Evolutionary conservation across 257 asterid species (phyloP).

Genomic region (Echites panduratus): DNA sequence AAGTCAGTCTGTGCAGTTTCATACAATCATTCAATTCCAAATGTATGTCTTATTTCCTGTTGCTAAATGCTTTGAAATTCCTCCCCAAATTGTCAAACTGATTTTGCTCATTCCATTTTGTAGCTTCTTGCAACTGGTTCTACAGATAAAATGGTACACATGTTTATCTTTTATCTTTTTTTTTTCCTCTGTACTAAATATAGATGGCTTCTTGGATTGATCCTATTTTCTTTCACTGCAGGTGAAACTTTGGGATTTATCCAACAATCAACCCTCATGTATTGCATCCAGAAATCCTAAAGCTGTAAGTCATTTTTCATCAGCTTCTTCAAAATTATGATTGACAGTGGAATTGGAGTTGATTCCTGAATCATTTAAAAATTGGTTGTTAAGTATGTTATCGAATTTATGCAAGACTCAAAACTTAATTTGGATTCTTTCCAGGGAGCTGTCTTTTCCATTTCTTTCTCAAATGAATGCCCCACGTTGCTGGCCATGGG

Average conservation of each 20-base stretch:
- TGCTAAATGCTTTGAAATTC: not conserved
- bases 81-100: slow-evolving; percentile 9
- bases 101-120: slow-evolving; percentile 19
- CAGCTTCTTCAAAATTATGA: not conserved
- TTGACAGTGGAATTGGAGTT: not conserved
- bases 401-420: not conserved
- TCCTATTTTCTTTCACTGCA: slow-evolving; percentile 22
- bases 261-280: slow-evolving; percentile 61
- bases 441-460: slow-evolving; percentile 85
- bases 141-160: slow-evolving; percentile 66
- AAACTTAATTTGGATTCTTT: slow-evolving; percentile 10
- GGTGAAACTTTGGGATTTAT: slow-evolving; percentile 96
- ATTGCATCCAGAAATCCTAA: slow-evolving; percentile 40
- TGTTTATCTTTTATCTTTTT: slow-evolving; percentile 1
- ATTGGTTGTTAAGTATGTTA: not conserved
- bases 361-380: not conserved
- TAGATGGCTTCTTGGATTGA: not conserved
- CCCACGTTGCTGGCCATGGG: slow-evolving; percentile 71
- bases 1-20: slow-evolving; percentile 73
- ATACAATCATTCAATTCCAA: slow-evolving; percentile 54
- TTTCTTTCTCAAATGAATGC: slow-evolving; percentile 69
- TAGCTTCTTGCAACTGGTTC: slow-evolving; percentile 97
- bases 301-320: slow-evolving; percentile 29
- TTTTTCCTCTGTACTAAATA: not conserved
- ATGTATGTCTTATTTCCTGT: slow-evolving; percentile 35